These are phyloP conservation scores for Chytriomyces confervae DNA, from an alignment of 192 early-diverging fungal genomes.

Conservation along the genomic window DNA sequence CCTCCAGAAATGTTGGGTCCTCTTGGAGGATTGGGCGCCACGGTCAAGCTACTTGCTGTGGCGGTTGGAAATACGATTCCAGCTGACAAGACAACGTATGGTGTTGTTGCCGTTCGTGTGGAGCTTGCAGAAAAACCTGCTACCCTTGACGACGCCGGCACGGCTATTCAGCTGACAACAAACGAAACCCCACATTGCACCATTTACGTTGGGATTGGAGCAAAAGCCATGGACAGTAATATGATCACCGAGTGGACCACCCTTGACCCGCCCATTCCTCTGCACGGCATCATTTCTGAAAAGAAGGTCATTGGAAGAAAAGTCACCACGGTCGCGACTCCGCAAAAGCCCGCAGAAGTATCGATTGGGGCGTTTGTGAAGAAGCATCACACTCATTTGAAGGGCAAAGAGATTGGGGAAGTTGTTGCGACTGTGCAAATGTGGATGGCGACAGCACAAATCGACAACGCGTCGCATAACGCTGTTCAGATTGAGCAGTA, in stretches of 20 bases:
- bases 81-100: not conserved
- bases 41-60: constrained; percentile 25
- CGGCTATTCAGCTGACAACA: constrained; percentile 20
- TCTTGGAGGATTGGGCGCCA: constrained; percentile 43
- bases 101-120: constrained; percentile 48
- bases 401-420: constrained; percentile 45
- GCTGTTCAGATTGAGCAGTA: constrained; percentile 48
- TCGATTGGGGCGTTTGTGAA: constrained; percentile 48
- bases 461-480: constrained; percentile 53
- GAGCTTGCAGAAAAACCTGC: constrained; percentile 10
- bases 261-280: constrained; percentile 25
- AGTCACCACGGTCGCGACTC: not conserved
- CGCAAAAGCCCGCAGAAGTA: constrained; percentile 31
- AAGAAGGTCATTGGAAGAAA: constrained; percentile 42
- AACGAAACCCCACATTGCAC: constrained; percentile 54
- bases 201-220: constrained; percentile 31
- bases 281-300: constrained; percentile 42
- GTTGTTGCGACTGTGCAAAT: constrained; percentile 42
- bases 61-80: constrained; percentile 24
- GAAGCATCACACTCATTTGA: constrained; percentile 49
- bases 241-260: constrained; percentile 45
- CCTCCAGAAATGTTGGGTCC: constrained; percentile 29
- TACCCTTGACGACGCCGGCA: not conserved
- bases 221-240: constrained; percentile 40
- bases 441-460: constrained; percentile 57